Evolutionary conservation across 1,284 basidiomycete genomes (phyloP), one percentile per base, ranked within the genome.

Genomic region (Ceratobasidium sp.): DNA sequence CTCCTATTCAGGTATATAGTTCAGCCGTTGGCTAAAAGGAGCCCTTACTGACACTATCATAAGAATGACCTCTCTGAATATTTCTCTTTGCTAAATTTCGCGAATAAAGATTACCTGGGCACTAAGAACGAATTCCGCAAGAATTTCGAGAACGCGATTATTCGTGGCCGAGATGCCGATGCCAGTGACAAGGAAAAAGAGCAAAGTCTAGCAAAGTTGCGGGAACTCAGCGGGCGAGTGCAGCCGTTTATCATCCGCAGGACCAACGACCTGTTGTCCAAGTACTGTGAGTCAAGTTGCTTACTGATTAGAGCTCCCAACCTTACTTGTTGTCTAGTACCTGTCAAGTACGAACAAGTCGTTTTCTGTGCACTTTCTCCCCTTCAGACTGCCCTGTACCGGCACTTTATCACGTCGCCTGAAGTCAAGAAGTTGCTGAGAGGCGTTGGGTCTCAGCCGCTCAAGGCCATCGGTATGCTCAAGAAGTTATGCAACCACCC

Each of bases 401-500:
- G 91, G 46, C 86, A 94, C 55, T 99, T 99, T 79, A 97, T 98
- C 76, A 91, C 91, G 2, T 97, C 96, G 6, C 95, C 96, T 10
- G 94, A 96, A 78, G 97, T 98, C 77, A 94, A 95, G 79, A 92
- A 92, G 16, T 84, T 98, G 18, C 86, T 99, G 2, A 90, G 93
- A 23, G 97, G 97, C 30, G 87, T 88, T 60, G 89, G 97, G 8
- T 98, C 96, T 0, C 97, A 98, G 79, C 97, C 97, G 2, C 87
- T 99, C 74, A 98, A 98, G 79, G 97, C 97, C 0, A 98, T 99
- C 79, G 94, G 94, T 74, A 91, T 98, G 72, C 84, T 99, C 46
- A 96, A 98, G 84, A 99, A 99, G 81, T 85, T 99, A 0, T 98
- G 96, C 82, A 99, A 99, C 79, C 97, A 99, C 78, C 97, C 97